These are phyloP conservation scores for Ananas comosus DNA, from an alignment of 176 grass and related monocot genomes.

Conservation along the genomic window DNA sequence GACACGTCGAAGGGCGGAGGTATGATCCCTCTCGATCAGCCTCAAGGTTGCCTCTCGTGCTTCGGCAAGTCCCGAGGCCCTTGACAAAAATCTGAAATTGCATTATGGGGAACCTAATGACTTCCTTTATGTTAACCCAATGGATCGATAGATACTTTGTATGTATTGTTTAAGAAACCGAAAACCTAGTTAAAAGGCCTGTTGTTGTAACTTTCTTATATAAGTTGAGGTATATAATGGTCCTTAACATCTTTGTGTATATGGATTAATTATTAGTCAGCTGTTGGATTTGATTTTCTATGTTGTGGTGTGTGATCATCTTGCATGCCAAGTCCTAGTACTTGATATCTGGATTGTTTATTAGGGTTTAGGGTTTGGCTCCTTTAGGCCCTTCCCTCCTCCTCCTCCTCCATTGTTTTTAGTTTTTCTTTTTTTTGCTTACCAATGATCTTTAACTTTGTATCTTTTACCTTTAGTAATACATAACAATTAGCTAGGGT, in stretches of 20 bases:
- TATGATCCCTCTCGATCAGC: slow-evolving; percentile 73
- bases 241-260: not conserved
- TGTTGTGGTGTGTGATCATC: too few relatives aligned
- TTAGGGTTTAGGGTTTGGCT: too few relatives aligned
- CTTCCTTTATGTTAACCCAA: not conserved
- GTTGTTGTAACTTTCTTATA: not conserved
- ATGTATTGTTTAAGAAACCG: not conserved
- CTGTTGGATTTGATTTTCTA: too few relatives aligned
- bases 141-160: not conserved
- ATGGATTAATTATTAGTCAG: not conserved
- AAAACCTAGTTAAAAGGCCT: not conserved
- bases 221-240: too few relatives aligned
- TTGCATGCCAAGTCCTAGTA: too few relatives aligned
- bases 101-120: not conserved
- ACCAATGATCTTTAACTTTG: too few relatives aligned
- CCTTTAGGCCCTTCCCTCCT: too few relatives aligned
- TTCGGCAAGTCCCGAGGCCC: slow-evolving; percentile 64
- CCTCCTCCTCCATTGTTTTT: too few relatives aligned
- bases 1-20: slow-evolving; percentile 96
- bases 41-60: slow-evolving; percentile 71
- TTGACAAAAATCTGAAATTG: slow-evolving; percentile 11
- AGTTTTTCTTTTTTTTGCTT: too few relatives aligned
- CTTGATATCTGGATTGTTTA: too few relatives aligned
- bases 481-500: too few relatives aligned
- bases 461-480: too few relatives aligned